Percentiles rank a stretch among this genome's conserved stretches.
phyloP scores from a whole-genome alignment of 2,329 filamentous ascomycete genomes.

The Cladosporium velox region DNA sequence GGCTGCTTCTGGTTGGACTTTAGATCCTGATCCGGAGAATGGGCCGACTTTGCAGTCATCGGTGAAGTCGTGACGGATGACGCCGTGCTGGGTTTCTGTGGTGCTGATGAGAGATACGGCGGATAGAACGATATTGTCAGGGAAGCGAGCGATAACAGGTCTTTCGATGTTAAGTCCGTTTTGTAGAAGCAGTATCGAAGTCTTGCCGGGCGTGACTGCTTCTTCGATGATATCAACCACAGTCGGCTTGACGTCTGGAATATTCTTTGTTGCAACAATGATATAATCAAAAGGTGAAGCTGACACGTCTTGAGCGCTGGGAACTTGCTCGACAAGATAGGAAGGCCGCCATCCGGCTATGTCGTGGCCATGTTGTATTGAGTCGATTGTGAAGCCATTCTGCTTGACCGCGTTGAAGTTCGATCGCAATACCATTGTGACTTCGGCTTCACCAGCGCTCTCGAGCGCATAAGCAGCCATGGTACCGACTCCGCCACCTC shows the following conservation, averaged over 20 bases:
- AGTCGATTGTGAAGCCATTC: slow-evolving; percentile 57
- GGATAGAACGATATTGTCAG: slow-evolving; percentile 52
- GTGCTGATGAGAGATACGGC: slow-evolving; percentile 57
- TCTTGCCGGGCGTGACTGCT: slow-evolving; percentile 54
- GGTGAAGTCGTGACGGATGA: slow-evolving; percentile 55
- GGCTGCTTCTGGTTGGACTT: slow-evolving; percentile 33
- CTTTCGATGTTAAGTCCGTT: slow-evolving; percentile 66
- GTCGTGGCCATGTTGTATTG: slow-evolving; percentile 54
- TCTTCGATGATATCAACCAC: slow-evolving; percentile 50
- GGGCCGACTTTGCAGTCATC: slow-evolving; percentile 56
- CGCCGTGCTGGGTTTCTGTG: slow-evolving; percentile 50
- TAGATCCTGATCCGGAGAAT: slow-evolving; percentile 44
- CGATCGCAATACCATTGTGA: slow-evolving; percentile 59
- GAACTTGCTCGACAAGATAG: slow-evolving; percentile 47
- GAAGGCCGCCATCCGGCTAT: slow-evolving; percentile 52
- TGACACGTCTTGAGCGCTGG: slow-evolving; percentile 43
- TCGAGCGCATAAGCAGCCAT: slow-evolving; percentile 60
- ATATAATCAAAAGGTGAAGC: slow-evolving; percentile 54
- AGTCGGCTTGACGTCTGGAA: slow-evolving; percentile 55
- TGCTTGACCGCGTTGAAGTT: slow-evolving; percentile 54
- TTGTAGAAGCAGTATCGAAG: slow-evolving; percentile 59
- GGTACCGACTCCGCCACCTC: slow-evolving; percentile 58
- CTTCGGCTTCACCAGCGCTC: slow-evolving; percentile 50
- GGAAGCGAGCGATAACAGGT: slow-evolving; percentile 54
- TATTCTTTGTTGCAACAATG: slow-evolving; percentile 60